Conservation (phyloP, 129 eudicot species). For the Arctium minus region DNA sequence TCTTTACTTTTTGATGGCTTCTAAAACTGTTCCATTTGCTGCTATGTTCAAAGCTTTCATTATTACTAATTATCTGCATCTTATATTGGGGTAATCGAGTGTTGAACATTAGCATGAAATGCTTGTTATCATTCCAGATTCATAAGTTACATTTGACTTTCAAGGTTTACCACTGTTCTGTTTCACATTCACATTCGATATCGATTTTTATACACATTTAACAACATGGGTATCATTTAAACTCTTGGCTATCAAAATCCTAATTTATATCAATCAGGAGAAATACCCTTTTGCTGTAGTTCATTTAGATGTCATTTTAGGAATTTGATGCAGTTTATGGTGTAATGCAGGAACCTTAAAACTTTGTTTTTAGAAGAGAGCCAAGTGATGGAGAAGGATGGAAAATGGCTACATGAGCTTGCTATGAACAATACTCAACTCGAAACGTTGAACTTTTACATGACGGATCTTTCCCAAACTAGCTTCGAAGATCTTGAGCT, state of each 20-base stretch:
- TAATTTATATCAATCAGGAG: not conserved
- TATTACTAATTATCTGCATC: constrained; percentile 6
- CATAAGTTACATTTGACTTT: constrained; percentile 12
- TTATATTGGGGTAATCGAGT: constrained; percentile 4
- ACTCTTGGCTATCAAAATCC: not conserved
- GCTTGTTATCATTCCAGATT: constrained; percentile 11
- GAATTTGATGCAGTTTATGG: not conserved
- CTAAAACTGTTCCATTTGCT: not conserved
- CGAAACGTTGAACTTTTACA: constrained; percentile 68
- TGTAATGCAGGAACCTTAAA: constrained; percentile 54
- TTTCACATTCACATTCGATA: not conserved
- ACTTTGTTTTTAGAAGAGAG: constrained; percentile 72
- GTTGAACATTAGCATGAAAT: not conserved
- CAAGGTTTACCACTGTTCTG: not conserved
- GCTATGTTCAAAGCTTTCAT: constrained; percentile 14
- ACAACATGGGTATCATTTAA: not conserved
- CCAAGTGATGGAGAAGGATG: constrained; percentile 48
- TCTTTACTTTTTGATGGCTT: constrained; percentile 7
- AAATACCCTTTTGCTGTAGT: not conserved
- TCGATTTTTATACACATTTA: not conserved
- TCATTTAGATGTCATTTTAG: not conserved
- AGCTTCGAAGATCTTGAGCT: constrained; percentile 54
- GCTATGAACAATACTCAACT: constrained; percentile 71
- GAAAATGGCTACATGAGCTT: constrained; percentile 78
- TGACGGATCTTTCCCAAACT: constrained; percentile 56